Evolutionary conservation across 2,329 filamentous ascomycete genomes (phyloP).

Genomic region (Penicillium polonicum): DNA sequence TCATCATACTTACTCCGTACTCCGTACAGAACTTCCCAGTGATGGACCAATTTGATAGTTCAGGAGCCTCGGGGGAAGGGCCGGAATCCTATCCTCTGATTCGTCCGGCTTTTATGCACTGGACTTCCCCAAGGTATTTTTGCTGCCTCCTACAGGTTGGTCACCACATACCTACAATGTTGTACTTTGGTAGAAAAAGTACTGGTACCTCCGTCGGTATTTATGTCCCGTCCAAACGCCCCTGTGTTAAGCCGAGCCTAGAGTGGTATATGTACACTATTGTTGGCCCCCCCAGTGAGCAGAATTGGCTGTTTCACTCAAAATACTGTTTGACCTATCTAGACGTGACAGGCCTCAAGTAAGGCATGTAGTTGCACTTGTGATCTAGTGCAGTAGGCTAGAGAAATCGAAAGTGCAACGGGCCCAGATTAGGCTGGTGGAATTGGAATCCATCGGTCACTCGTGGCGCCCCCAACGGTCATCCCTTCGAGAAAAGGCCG

Average conservation of each 20-base stretch:
- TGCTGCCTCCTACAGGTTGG: neutral
- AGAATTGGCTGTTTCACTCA: conserved; percentile 7
- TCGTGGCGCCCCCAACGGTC: conserved; percentile 1
- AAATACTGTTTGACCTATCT: neutral
- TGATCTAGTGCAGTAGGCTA: conserved; percentile 14
- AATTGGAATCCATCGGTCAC: conserved; percentile 7
- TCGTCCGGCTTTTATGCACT: conserved; percentile 15
- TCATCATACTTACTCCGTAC: conserved; percentile 2
- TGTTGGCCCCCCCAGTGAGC: neutral
- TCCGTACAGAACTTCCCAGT: neutral
- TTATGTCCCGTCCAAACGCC: conserved; percentile 3
- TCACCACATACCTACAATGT: neutral
- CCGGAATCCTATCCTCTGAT: conserved; percentile 5
- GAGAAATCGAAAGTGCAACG: neutral
- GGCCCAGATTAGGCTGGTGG: conserved; percentile 4
- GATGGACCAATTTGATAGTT: conserved; percentile 23
- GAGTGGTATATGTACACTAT: neutral
- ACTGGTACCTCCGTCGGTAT: conserved; percentile 5
- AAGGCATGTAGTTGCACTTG: conserved; percentile 18
- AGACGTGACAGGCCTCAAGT: neutral
- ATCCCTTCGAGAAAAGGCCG: neutral
- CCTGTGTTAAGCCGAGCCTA: conserved; percentile 1
- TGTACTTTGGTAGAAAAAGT: neutral
- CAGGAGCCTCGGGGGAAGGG: conserved; percentile 7
- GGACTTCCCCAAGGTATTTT: neutral